Conservation (phyloP, 768 basidiomycete species). For the Lepiota subincarnata region DNA sequence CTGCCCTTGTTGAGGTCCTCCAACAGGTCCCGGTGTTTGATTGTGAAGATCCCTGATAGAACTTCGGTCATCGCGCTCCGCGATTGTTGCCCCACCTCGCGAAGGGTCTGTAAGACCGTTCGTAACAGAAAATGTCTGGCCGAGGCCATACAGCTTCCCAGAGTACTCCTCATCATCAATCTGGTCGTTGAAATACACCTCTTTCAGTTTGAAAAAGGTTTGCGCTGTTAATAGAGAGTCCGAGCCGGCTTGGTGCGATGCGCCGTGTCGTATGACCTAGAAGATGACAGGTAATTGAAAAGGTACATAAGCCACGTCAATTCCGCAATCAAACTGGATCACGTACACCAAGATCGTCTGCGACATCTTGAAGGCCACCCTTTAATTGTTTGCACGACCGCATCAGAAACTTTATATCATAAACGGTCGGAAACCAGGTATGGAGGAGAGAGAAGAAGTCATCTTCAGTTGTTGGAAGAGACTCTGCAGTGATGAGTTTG, state of each 20-base stretch:
- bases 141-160: conserved; percentile 80
- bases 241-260: conserved; percentile 95
- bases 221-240: conserved; percentile 91
- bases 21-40: conserved; percentile 50
- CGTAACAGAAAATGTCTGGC: conserved; percentile 66
- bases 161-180: conserved; percentile 82
- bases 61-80: conserved; percentile 71
- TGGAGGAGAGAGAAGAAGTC: conserved; percentile 83
- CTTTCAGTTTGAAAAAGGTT: conserved; percentile 95
- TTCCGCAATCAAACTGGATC: not conserved
- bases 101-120: conserved; percentile 66
- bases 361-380: conserved; percentile 90
- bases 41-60: conserved; percentile 49
- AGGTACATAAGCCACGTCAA: not conserved
- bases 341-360: conserved; percentile 90
- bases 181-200: conserved; percentile 86
- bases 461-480: conserved; percentile 85
- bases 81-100: conserved; percentile 75
- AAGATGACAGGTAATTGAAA: conserved; percentile 4
- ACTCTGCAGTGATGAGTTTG: conserved; percentile 83
- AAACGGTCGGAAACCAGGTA: conserved; percentile 94
- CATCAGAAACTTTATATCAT: conserved; percentile 98
- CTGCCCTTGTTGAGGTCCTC: conserved; percentile 27
- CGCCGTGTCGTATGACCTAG: conserved; percentile 84
- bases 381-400: conserved; percentile 81